These are phyloP conservation scores for Mycena indigotica DNA, from an alignment of 768 basidiomycete species.

Conservation along the genomic window DNA sequence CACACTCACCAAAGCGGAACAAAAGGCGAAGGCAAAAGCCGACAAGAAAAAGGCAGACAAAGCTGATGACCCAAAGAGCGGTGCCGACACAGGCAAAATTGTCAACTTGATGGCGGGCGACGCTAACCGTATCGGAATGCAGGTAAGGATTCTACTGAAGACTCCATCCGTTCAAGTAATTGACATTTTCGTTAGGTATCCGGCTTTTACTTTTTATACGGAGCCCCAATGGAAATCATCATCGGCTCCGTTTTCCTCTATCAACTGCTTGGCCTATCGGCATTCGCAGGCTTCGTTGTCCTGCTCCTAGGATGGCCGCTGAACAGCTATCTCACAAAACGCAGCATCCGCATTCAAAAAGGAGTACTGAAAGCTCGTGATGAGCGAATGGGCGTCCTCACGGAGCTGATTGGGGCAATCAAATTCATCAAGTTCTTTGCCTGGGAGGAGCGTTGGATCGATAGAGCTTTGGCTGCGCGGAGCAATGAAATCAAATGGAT, in stretches of 20 bases:
- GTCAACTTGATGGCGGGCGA: conserved; percentile 88
- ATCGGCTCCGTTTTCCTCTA: conserved; percentile 20
- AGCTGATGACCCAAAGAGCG: conserved; percentile 63
- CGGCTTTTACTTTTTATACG: conserved; percentile 11
- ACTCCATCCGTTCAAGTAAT: not conserved
- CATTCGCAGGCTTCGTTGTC: conserved; percentile 75
- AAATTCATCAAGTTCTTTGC: conserved; percentile 52
- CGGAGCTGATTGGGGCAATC: conserved; percentile 75
- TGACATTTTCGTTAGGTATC: not conserved
- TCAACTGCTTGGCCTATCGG: conserved; percentile 60
- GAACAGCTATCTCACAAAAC: conserved; percentile 65
- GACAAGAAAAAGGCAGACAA: conserved; percentile 43
- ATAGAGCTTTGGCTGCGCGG: conserved; percentile 62
- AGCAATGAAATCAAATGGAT: conserved; percentile 75
- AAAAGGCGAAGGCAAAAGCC: conserved; percentile 31
- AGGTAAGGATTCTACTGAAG: conserved; percentile 35
- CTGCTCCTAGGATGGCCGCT: conserved; percentile 69
- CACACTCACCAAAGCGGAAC: conserved; percentile 11
- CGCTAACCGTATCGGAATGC: conserved; percentile 49
- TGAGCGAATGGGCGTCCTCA: conserved; percentile 76
- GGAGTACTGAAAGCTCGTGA: conserved; percentile 66
- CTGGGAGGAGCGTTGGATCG: conserved; percentile 77
- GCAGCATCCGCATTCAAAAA: conserved; percentile 66
- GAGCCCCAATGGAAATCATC: conserved; percentile 19
- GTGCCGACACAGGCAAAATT: conserved; percentile 88